These are phyloP conservation scores for Lolium multiflorum DNA, from an alignment of 176 grass and related monocot species.

Conservation along the genomic window DNA sequence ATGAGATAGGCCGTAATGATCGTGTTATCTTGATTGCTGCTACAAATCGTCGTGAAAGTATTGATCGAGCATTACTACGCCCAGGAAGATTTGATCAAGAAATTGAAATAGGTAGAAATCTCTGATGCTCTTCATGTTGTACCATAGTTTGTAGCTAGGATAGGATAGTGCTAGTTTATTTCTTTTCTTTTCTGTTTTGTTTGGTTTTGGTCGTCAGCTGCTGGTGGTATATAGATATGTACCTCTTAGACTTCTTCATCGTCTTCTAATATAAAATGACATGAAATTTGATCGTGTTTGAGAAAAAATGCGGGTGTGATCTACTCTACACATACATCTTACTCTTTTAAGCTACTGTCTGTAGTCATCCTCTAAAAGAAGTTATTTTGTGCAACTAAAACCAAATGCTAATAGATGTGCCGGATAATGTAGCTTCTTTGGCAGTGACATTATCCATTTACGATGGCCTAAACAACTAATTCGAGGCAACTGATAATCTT, in stretches of 20 bases:
- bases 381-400: conserved; percentile 9
- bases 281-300: neutral
- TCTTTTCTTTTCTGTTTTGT: neutral
- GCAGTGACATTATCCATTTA: conserved; percentile 14
- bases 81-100: conserved; percentile 81
- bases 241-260: neutral
- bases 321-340: conserved; percentile 9
- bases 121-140: conserved; percentile 43
- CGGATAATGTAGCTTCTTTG: conserved; percentile 17
- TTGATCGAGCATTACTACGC: conserved; percentile 83
- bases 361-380: conserved; percentile 8
- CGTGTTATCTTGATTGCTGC: conserved; percentile 84
- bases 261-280: neutral
- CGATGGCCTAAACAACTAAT: conserved; percentile 25
- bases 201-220: neutral
- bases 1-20: conserved; percentile 78
- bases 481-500: neutral
- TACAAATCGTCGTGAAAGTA: conserved; percentile 85
- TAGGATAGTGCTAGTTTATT: conserved; percentile 1
- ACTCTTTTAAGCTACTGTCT: conserved; percentile 26
- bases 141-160: neutral
- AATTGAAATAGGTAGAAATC: conserved; percentile 91
- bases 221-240: neutral
- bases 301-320: conserved; percentile 8
- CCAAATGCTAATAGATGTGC: conserved; percentile 7